Conservation (phyloP, 2,329 filamentous ascomycete species). For the Aspergillus alliaceus region DNA sequence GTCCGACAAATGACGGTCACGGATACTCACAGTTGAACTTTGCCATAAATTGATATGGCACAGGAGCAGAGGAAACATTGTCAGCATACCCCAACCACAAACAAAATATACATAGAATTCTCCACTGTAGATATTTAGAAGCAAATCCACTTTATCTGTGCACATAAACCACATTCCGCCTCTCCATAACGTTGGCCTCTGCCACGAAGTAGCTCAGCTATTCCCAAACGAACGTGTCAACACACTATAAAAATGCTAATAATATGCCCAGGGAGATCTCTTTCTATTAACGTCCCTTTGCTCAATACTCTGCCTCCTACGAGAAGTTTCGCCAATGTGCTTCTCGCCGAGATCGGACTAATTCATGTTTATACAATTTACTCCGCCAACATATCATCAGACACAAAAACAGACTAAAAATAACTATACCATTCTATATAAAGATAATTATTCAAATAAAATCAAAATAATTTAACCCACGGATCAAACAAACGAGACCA, state of each 20-base stretch:
- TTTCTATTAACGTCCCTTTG: too few species aligned
- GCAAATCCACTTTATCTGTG: background rate
- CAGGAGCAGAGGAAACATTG: background rate
- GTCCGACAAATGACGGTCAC: conserved; percentile 74
- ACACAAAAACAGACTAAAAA: too few species aligned
- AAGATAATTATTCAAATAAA: background rate
- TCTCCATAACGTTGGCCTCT: background rate
- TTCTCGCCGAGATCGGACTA: too few species aligned
- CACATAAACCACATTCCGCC: background rate
- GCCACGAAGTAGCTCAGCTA: too few species aligned
- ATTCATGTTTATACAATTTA: too few species aligned
- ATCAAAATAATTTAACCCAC: too few species aligned
- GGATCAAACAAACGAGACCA: background rate
- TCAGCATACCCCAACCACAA: background rate
- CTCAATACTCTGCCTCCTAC: too few species aligned
- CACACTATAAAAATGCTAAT: background rate
- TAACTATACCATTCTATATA: background rate
- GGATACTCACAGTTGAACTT: background rate
- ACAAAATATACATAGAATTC: background rate
- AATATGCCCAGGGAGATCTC: too few species aligned
- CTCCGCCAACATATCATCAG: too few species aligned
- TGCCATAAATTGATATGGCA: background rate
- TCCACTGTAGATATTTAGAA: background rate
- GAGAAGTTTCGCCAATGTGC: too few species aligned
- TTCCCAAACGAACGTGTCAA: too few species aligned